Evolutionary conservation across 495 filamentous ascomycete species (phyloP), one percentile per base, ranked within the genome.

Genomic region (Aspergillus steynii): DNA sequence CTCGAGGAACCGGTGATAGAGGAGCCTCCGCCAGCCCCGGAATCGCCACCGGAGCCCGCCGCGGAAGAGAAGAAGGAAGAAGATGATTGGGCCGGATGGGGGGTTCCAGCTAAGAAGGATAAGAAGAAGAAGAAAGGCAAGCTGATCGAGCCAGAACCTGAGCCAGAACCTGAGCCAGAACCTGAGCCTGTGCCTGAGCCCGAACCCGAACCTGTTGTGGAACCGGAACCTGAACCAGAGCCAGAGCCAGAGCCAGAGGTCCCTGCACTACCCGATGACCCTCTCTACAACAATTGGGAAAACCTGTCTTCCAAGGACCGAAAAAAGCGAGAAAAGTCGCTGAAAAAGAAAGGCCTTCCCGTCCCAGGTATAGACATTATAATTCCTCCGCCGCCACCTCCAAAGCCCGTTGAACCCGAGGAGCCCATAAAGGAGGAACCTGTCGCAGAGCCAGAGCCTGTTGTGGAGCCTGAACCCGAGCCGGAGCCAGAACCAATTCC

Each of bases 261-360:
- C 54, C 61, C 70, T 50, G 47, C 60, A 20, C 55, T 73, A 5
- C 72, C 66, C 27, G 70, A 74, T 55, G 71, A 76, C 60, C 74
- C 75, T 37, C 65, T 79, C 7, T 79, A 79, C 53, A 63, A 74
- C 7, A 67, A 71, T 29, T 79, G 75, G 75, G 20, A 58, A 1
- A 66, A 32, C n/a, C 42, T 79, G 15, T 71, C 67, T 4, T 74
- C 73, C 2, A 77, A 77, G 57, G 77, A 77, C 4, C 63, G 71
- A n/a, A 77, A 77, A 63, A 74, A 67, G 48, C 71, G 77, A 34
- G 75, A 77, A 32, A 79, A 73, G 56, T 53, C 65, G 20, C 47
- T 79, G 51, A 65, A 59, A 0, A 72, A 68, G 32, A 77, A 74
- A 53, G 71, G 71, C 4, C 68, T 77, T 27, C 71, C 72, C n/a